Base-by-base conservation (phyloP, 1,139 yeast species). In the Barnettozyma hawaiiensis region DNA sequence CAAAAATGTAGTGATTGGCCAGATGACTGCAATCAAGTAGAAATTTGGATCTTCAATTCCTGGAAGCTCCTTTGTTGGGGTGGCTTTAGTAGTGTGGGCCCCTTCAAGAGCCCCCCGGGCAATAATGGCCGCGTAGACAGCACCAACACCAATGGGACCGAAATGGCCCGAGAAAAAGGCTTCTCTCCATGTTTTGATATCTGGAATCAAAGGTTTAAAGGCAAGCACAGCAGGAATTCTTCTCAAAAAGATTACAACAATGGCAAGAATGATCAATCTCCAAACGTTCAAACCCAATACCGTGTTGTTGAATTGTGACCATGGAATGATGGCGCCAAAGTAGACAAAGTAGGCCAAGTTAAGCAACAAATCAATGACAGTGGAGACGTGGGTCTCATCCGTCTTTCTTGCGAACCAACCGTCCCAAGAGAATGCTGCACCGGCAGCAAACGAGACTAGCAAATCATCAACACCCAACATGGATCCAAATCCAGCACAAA, bases 141-240 rank as follows among this genome's bases (percentile, higher is more conserved):
- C 97, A 50, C 97, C 97, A 10, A 92, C 98, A 43, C 98, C 98
- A 60, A 92, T 87, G 9, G 98, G 98, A 37, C 98, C 98, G 62
- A 92, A 92, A 66, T 92, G 97, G 19, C 97, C 97, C 62, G 95
- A 90, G 59, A 92, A 89, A 7, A 92, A 60, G 0, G 97, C 97
- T 60, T 92, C 97, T 63, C 96, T 77, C 97, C 97, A 90, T 28
- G 92, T 79, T 54, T 86, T 80, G 35, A 92, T 78, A 62, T 90
- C 97, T 0, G 97, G 96, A n/a, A 86, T 83, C 14, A 90, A 60
- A 0, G 90, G 87, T 58, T 86, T 86, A 44, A 86, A 67, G 1
- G 78, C 75, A 42, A 90, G 59, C 37, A 90, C 89, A 0, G 95
- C 95, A 0, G 98, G 98, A 9, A 92, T 70, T 60, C 98, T 73